Evolutionary conservation across 345 rosid species (phyloP).

Genomic region (Camelina laxa): DNA sequence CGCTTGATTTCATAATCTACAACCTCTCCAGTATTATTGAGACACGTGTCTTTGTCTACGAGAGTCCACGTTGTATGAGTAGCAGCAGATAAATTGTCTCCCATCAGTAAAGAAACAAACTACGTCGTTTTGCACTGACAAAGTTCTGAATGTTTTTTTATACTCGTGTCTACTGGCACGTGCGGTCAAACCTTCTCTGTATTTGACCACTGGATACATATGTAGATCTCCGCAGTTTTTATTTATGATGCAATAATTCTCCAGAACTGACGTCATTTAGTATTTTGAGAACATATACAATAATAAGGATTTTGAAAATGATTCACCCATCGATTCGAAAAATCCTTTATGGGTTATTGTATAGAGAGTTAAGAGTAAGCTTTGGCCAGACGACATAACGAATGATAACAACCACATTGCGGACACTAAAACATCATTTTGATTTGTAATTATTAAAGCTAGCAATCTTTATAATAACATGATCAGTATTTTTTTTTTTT

Average conservation of each 20-base stretch:
- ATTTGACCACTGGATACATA: conserved; percentile 11
- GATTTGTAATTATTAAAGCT: conserved; percentile 38
- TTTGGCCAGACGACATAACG: conserved; percentile 24
- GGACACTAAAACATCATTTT: conserved; percentile 27
- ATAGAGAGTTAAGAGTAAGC: neutral
- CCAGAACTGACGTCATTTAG: conserved; percentile 21
- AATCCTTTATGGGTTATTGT: no score
- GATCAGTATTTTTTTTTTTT: conserved; percentile 1
- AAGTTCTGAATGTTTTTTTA: neutral
- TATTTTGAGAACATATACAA: neutral
- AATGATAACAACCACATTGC: conserved; percentile 37
- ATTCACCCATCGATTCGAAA: neutral
- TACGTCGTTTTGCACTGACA: conserved; percentile 31
- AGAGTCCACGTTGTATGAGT: conserved; percentile 17
- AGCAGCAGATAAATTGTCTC: conserved; percentile 19
- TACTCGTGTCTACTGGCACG: conserved; percentile 31
- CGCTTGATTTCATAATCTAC: conserved; percentile 16
- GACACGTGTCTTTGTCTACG: conserved; percentile 3
- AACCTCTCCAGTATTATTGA: neutral
- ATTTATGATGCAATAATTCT: conserved; percentile 24
- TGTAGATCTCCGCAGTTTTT: conserved; percentile 3
- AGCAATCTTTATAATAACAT: conserved; percentile 16
- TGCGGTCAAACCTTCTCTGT: conserved; percentile 27
- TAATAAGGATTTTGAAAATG: neutral
- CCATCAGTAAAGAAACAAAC: neutral